Conservation (phyloP, 352 stramenopile genomes). For the Halophytophthora batemanensis region DNA sequence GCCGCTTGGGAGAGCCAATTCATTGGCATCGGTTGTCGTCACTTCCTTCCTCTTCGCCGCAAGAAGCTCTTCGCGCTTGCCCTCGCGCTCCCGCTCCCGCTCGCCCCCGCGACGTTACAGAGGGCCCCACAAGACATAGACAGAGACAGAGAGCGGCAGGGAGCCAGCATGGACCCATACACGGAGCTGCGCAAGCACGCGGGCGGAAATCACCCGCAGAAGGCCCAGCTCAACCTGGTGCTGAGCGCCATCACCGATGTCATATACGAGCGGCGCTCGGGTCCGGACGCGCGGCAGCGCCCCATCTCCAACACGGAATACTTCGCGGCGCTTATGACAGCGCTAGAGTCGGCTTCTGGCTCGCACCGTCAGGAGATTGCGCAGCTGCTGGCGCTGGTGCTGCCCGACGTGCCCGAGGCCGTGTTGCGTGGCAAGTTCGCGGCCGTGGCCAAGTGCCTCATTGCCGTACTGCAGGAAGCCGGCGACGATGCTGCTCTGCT, state of each 20-base stretch:
- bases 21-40: conserved; percentile 24
- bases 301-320: conserved; percentile 82
- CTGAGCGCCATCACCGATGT: conserved; percentile 79
- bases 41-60: conserved; percentile 1
- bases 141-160: conserved; percentile 3
- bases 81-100: no score
- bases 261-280: conserved; percentile 70
- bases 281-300: conserved; percentile 9
- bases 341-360: conserved; percentile 64
- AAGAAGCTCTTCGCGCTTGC: conserved; percentile 15
- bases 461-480: conserved; percentile 67
- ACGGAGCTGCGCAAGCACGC: conserved; percentile 78
- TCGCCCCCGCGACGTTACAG: neutral
- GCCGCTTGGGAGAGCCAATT: conserved; percentile 26
- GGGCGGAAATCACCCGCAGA: conserved; percentile 72
- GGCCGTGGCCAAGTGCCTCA: conserved; percentile 65
- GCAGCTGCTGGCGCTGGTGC: conserved; percentile 71
- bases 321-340: conserved; percentile 86
- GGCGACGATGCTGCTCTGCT: conserved; percentile 60
- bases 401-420: conserved; percentile 65
- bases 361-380: conserved; percentile 78
- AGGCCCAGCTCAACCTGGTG: conserved; percentile 81
- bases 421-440: conserved; percentile 81
- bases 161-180: conserved; percentile 63
- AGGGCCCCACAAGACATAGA: neutral